Evolutionary conservation across 306 rosid genomes (phyloP).

Genomic region (Urtica urens): DNA sequence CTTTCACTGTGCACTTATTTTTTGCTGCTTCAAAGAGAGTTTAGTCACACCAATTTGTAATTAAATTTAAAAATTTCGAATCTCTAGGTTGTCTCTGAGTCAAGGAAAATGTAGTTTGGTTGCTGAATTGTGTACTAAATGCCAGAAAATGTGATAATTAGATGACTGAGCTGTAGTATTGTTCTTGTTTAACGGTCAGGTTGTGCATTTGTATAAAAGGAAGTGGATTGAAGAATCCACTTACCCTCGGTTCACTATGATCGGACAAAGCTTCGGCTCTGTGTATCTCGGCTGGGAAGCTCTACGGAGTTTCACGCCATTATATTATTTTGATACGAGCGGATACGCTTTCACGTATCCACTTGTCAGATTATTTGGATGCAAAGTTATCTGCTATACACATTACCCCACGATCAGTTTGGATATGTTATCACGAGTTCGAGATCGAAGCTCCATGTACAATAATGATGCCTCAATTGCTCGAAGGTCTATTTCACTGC

Average conservation of each 20-base stretch:
- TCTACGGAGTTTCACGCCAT: constrained; percentile 64
- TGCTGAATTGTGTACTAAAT: background rate
- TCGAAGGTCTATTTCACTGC: constrained; percentile 37
- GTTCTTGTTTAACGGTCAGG: constrained; percentile 33
- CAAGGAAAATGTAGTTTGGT: too few species aligned
- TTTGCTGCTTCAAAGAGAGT: too few species aligned
- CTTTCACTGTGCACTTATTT: too few species aligned
- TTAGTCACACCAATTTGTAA: too few species aligned
- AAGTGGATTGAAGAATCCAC: constrained; percentile 82
- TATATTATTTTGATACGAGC: constrained; percentile 68
- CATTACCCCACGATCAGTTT: constrained; percentile 94
- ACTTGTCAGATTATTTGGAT: constrained; percentile 74
- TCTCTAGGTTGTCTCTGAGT: too few species aligned
- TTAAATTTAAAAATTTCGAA: too few species aligned
- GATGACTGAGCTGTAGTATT: constrained; percentile 1
- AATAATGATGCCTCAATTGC: constrained; percentile 60
- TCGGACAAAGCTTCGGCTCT: constrained; percentile 87
- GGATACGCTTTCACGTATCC: constrained; percentile 95
- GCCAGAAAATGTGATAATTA: background rate
- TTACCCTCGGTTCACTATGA: constrained; percentile 83
- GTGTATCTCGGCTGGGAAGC: constrained; percentile 86
- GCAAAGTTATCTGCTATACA: constrained; percentile 76
- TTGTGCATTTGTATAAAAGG: constrained; percentile 70
- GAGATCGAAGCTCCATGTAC: constrained; percentile 54
- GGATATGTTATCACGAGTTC: constrained; percentile 94